Evolutionary conservation across 257 asterid genomes (phyloP).

Genomic region (Handroanthus guayacan): DNA sequence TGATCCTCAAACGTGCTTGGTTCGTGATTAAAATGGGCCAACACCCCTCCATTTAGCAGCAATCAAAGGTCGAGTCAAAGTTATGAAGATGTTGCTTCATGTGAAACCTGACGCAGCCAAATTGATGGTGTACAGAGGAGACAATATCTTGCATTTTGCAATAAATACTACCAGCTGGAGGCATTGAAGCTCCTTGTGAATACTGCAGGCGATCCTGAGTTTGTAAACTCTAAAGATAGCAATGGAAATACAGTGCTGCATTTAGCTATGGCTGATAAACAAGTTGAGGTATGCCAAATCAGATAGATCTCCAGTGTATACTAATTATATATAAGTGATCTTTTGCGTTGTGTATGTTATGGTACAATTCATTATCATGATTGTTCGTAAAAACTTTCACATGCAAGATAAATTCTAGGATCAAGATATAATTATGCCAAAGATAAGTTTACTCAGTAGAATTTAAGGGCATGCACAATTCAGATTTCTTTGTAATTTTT

Average conservation of each 20-base stretch:
- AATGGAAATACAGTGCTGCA: slow-evolving; percentile 47
- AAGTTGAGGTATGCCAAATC: slow-evolving; percentile 40
- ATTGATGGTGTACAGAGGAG: slow-evolving; percentile 27
- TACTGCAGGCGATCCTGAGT: not conserved
- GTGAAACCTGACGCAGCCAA: slow-evolving; percentile 34
- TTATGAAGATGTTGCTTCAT: slow-evolving; percentile 33
- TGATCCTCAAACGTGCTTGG: slow-evolving; percentile 36
- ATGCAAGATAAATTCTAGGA: too few relatives aligned
- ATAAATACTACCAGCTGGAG: slow-evolving; percentile 34
- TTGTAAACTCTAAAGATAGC: slow-evolving; percentile 38
- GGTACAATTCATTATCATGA: not conserved
- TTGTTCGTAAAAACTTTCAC: not conserved
- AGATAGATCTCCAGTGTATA: not conserved
- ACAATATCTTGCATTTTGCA: slow-evolving; percentile 47
- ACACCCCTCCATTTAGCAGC: slow-evolving; percentile 56
- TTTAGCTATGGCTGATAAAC: slow-evolving; percentile 47
- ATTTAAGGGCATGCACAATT: too few relatives aligned
- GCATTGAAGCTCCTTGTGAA: slow-evolving; percentile 35
- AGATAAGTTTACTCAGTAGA: too few relatives aligned
- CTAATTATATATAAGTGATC: not conserved
- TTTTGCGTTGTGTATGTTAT: not conserved
- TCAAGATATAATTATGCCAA: too few relatives aligned
- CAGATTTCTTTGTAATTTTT: too few relatives aligned
- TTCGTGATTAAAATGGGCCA: slow-evolving; percentile 40
- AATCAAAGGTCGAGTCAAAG: slow-evolving; percentile 42